These are phyloP conservation scores for Aphanoascus verrucosus DNA, from an alignment of 2,329 filamentous ascomycete species.

Conservation along the genomic window DNA sequence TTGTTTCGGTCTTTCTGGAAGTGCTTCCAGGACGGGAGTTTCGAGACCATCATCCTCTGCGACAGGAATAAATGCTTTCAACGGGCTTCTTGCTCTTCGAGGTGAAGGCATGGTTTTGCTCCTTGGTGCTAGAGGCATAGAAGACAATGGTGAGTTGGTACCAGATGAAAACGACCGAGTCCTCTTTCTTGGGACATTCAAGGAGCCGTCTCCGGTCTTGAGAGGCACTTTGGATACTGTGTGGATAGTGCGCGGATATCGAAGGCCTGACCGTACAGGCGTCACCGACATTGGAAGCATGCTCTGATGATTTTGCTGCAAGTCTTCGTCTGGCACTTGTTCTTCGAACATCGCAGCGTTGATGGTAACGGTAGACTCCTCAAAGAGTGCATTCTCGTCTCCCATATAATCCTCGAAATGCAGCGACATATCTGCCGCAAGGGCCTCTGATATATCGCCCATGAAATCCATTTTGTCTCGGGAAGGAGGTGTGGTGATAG, in stretches of 20 bases:
- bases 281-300: conserved; percentile 40
- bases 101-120: conserved; percentile 22
- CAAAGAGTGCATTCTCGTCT: conserved; percentile 48
- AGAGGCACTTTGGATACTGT: conserved; percentile 69
- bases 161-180: conserved; percentile 44
- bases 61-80: conserved; percentile 11
- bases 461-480: neutral
- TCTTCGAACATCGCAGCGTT: conserved; percentile 18
- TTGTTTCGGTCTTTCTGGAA: conserved; percentile 14
- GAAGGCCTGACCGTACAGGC: conserved; percentile 40
- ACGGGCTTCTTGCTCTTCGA: conserved; percentile 12
- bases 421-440: neutral
- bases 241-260: conserved; percentile 49
- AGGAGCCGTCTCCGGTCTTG: conserved; percentile 48
- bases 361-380: conserved; percentile 17
- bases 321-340: conserved; percentile 20
- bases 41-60: conserved; percentile 7
- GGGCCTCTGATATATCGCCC: too few species aligned
- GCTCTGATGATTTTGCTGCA: conserved; percentile 16
- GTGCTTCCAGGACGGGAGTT: conserved; percentile 2
- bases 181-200: conserved; percentile 38
- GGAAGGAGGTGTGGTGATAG: conserved; percentile 29
- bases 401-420: conserved; percentile 24
- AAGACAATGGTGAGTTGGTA: conserved; percentile 23
- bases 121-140: conserved; percentile 23